Evolutionary conservation across 1,284 basidiomycete species (phyloP).

Genomic region (Sporisorium iseilematis-ciliati): DNA sequence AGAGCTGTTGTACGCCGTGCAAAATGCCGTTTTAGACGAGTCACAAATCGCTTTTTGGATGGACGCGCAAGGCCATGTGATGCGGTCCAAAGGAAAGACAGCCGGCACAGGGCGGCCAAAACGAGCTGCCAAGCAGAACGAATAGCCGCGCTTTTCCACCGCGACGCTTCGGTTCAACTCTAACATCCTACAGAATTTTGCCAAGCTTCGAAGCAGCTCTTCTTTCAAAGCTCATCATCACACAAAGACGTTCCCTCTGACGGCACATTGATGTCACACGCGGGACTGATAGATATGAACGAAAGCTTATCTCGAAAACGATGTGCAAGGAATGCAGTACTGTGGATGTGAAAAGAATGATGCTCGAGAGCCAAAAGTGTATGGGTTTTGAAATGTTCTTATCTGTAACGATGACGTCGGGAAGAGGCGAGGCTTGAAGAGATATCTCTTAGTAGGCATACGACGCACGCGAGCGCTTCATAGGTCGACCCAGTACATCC

Average conservation of each 20-base stretch:
- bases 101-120: neutral
- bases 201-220: neutral
- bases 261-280: neutral
- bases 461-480: conserved; percentile 40
- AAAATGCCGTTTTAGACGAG: conserved; percentile 1
- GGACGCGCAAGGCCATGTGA: conserved; percentile 4
- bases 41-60: neutral
- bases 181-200: neutral
- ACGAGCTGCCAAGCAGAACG: neutral
- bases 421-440: too few species aligned
- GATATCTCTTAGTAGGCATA: conserved; percentile 30
- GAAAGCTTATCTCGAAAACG: neutral
- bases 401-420: too few species aligned
- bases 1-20: neutral
- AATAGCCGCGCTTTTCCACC: conserved; percentile 8
- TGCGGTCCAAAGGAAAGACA: neutral
- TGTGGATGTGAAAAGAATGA: neutral
- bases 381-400: neutral
- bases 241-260: neutral
- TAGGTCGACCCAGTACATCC: conserved; percentile 28
- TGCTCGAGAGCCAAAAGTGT: neutral
- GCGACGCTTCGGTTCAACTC: neutral
- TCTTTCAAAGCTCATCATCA: too few species aligned
- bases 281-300: neutral
- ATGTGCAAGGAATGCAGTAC: conserved; percentile 2